Evolutionary conservation across 352 stramenopile species (phyloP), one percentile per base, ranked within the genome.

Genomic region (Halophytophthora polymorphica): DNA sequence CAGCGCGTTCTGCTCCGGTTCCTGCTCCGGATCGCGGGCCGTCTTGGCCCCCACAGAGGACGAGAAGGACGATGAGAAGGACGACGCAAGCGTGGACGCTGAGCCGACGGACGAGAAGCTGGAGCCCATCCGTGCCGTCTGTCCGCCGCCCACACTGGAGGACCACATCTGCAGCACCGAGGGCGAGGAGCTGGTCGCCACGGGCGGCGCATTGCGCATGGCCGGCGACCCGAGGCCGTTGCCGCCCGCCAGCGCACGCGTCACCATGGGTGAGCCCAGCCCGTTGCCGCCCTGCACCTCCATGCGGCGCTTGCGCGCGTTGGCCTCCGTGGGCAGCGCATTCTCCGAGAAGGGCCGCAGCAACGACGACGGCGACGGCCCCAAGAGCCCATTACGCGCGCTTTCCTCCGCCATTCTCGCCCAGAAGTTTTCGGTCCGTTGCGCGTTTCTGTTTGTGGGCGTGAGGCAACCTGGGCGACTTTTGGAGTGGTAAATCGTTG

Each of bases 1-100:
- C 15, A 17, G 45, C 7, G 40, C 45, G 22, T 60, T 35, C 28
- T 67, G 41, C 22, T 70, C 66, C 1, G 66, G 66, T 53, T 76
- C 66, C 42, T 72, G 66, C 36, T 72, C 66, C 14, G 55, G 62
- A 40, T 76, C 63, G 1, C 62, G 61, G 10, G 36, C 48, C 18
- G 41, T 58, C 12, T 56, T 51, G 18, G 45, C 37, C 15, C 58
- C 51, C 44, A 53, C 19, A 21, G 36, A 19, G 15, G 38, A 10
- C 17, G 38, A 31, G 21, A 61, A 67, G 8, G 58, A 66, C 39
- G 73, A 69, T 14, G 58, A 41, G 23, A 52, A 34, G 17, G 34
- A 35, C 45, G 62, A 53, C 31, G 57, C 61, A 8, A 68, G 37
- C 18, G 62, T 53, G 23, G 54, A 58, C 13, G 41, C 29, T 13